Base-by-base conservation (phyloP, 148 eudicot species). In the Cornus suecica region DNA sequence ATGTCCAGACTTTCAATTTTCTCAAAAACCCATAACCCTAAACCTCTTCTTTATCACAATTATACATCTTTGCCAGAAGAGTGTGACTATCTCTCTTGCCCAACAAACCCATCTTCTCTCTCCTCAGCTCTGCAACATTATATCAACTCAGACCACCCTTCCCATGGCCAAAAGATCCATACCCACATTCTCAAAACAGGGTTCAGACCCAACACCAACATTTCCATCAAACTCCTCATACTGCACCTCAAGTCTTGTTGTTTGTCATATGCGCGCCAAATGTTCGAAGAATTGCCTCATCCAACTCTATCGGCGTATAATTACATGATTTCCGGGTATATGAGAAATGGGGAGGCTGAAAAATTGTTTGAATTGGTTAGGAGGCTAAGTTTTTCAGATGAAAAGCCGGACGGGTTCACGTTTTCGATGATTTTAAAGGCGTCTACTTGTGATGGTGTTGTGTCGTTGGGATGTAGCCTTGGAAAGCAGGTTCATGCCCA, bases 151-250 rank as follows among this genome's bases (percentile, higher is more conserved):
- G 97, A 80, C 80, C 32, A 82, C 64, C 97, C 99, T 15, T 80
- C 56, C 64, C 94, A 78, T 77, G 99, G 99, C 66, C 90, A 85
- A 64, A 92, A 91, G 86, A 80, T 92, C 73, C 99, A 95, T 84
- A 64, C 90, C 79, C 90, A 88, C 81, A 79, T 92, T 79, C 58
- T 92, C 63, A 91, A 95, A 86, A 70, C 78, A 74, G 97, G 97
- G 32, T 90, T 84, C 75, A 65, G 66, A 27, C 84, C 91, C 76
- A 88, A 90, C 76, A 77, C 79, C 48, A 95, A 88, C 72, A 85
- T 91, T 61, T 68, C 79, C 29, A 95, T 91, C 78, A 95, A 95
- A 52, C 91, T 95, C 63, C 86, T 91, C 22, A 88, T 91, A 1
- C 74, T 91, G 0, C 65, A 95, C 65, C 6, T 92, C 1, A 95